Percentiles rank a stretch among this genome's conserved stretches.
phyloP scores from a whole-genome alignment of 768 basidiomycete genomes.

The Podaxis sp. region DNA sequence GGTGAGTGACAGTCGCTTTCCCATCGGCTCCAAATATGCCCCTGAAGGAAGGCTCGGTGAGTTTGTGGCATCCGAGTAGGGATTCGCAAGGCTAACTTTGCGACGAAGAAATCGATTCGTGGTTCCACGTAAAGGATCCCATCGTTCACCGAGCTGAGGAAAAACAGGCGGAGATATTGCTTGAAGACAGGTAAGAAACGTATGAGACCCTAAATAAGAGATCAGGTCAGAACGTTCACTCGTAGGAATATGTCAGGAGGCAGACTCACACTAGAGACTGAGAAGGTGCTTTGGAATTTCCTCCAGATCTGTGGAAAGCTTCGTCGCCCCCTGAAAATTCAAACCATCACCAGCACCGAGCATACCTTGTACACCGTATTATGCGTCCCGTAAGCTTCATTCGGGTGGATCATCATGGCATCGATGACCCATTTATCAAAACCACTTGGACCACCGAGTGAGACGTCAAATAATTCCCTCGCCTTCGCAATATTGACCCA shows the following conservation, averaged over 20 bases:
- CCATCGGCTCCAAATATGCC: slow-evolving; percentile 59
- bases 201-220: slow-evolving; percentile 37
- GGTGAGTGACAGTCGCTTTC: slow-evolving; percentile 52
- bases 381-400: slow-evolving; percentile 70
- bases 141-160: slow-evolving; percentile 62
- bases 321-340: background rate
- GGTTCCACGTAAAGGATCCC: slow-evolving; percentile 72
- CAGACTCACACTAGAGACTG: slow-evolving; percentile 42
- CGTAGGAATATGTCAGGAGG: background rate
- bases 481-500: slow-evolving; percentile 63
- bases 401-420: slow-evolving; percentile 64
- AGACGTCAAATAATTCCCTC: slow-evolving; percentile 45
- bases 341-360: background rate
- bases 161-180: slow-evolving; percentile 61
- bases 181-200: slow-evolving; percentile 56
- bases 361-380: slow-evolving; percentile 64
- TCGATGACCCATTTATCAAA: slow-evolving; percentile 69
- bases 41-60: slow-evolving; percentile 26
- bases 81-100: slow-evolving; percentile 39
- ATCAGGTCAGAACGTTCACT: background rate
- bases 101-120: slow-evolving; percentile 57
- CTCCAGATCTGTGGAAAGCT: slow-evolving; percentile 60
- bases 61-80: background rate
- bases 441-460: slow-evolving; percentile 57
- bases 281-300: slow-evolving; percentile 61